Evolutionary conservation across 352 stramenopile species (phyloP).

Genomic region (Pythium catenulatum): DNA sequence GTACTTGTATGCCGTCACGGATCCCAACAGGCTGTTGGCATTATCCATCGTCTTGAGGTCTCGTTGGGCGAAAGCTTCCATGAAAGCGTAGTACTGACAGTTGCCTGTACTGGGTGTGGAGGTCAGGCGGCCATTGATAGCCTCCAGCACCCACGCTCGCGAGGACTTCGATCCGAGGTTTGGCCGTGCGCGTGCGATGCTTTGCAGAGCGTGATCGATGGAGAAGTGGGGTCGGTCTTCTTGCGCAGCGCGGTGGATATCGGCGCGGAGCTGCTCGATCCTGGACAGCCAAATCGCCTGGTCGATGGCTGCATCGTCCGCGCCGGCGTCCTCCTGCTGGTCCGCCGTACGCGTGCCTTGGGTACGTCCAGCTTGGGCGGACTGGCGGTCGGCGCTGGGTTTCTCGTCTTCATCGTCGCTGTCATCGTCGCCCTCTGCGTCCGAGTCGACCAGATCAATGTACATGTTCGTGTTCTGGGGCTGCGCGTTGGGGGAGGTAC

Average conservation of each 20-base stretch:
- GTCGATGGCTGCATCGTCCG: not conserved
- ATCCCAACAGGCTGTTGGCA: not conserved
- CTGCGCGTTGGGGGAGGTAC: no score
- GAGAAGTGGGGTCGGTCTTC: not conserved
- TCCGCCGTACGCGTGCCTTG: no score
- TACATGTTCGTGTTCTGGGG: not conserved
- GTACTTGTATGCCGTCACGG: not conserved
- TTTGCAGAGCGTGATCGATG: no score
- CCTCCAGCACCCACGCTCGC: not conserved
- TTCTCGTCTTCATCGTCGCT: no score
- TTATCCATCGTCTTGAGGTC: not conserved
- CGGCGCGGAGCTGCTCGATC: not conserved
- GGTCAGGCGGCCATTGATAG: not conserved
- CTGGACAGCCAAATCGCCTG: not conserved
- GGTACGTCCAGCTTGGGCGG: no score
- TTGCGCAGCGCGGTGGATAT: not conserved
- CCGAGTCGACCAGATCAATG: not conserved
- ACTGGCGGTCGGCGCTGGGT: no score
- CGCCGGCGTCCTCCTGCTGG: no score
- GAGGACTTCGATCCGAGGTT: not conserved
- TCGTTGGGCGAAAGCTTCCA: not conserved
- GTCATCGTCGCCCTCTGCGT: not conserved
- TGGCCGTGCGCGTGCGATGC: not conserved
- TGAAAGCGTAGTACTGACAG: conserved; percentile 7
- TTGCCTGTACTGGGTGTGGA: not conserved